These are phyloP conservation scores for Uncinocarpus reesii DNA, from an alignment of 2,329 filamentous ascomycete genomes.

Conservation along the genomic window DNA sequence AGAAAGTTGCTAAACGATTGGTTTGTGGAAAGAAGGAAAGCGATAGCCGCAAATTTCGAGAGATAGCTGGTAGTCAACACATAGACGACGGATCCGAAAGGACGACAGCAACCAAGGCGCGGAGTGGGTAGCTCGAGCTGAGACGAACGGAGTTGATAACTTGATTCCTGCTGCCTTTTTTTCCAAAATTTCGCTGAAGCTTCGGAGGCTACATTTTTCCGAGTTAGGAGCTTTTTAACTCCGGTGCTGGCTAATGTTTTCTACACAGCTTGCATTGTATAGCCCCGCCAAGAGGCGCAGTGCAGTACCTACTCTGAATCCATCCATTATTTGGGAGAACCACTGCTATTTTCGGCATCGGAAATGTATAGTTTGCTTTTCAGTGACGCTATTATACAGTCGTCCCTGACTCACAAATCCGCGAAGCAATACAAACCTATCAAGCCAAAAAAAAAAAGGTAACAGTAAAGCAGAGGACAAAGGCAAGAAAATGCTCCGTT, in stretches of 20 bases:
- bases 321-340: not conserved
- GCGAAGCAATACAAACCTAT: no score
- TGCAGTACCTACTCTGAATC: not conserved
- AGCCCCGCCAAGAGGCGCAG: not conserved
- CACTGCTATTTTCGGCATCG: not conserved
- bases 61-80: not conserved
- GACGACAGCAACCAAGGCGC: slow-evolving; percentile 2
- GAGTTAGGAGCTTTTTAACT: not conserved
- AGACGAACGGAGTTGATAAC: no score
- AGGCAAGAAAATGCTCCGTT: no score
- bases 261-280: not conserved
- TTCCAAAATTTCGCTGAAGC: slow-evolving; percentile 6
- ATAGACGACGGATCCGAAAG: not conserved
- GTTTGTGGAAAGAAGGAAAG: not conserved
- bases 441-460: not conserved
- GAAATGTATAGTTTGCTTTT: no score
- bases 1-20: slow-evolving; percentile 4
- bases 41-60: not conserved
- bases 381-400: no score
- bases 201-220: slow-evolving; percentile 9
- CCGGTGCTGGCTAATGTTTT: slow-evolving; percentile 1
- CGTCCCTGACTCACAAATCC: no score
- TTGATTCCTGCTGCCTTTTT: not conserved
- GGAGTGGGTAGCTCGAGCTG: not conserved
- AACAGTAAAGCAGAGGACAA: no score